A percentile compares a stretch with the other conserved stretches of the same genome.
phyloP scores from a whole-genome alignment of 169 alveolate species.

The Plasmodium billcollinsi region DNA sequence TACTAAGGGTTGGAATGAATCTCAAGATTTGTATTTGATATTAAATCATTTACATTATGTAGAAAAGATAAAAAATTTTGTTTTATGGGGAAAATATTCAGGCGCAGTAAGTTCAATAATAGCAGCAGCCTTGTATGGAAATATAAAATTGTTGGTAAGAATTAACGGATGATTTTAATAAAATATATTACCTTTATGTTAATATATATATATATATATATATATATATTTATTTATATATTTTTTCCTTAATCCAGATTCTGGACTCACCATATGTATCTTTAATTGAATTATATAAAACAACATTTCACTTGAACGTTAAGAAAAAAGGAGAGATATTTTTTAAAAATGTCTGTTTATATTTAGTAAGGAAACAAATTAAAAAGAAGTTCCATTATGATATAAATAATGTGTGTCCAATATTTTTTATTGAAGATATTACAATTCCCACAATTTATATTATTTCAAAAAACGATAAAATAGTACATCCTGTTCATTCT shows the following conservation, averaged over 20 bases:
- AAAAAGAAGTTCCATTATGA: slow-evolving; percentile 62
- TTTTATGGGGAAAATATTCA: slow-evolving; percentile 71
- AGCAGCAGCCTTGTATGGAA: slow-evolving; percentile 52
- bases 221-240: neutral
- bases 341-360: slow-evolving; percentile 65
- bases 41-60: slow-evolving; percentile 53
- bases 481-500: slow-evolving; percentile 64
- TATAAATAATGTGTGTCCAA: slow-evolving; percentile 67
- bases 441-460: slow-evolving; percentile 65
- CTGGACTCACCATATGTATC: slow-evolving; percentile 75
- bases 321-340: slow-evolving; percentile 46
- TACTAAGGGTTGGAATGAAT: slow-evolving; percentile 73
- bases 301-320: slow-evolving; percentile 43
- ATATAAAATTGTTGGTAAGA: slow-evolving; percentile 57
- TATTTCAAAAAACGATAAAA: slow-evolving; percentile 45
- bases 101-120: slow-evolving; percentile 74
- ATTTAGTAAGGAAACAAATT: slow-evolving; percentile 38
- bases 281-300: slow-evolving; percentile 40
- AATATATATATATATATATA: neutral
- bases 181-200: neutral
- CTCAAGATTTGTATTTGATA: slow-evolving; percentile 56
- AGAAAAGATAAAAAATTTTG: slow-evolving; percentile 65
- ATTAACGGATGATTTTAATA: neutral
- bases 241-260: slow-evolving; percentile 4
- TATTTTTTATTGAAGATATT: slow-evolving; percentile 61